Evolutionary conservation across 768 basidiomycete genomes (phyloP).

Genomic region (Termitomyces sp.): DNA sequence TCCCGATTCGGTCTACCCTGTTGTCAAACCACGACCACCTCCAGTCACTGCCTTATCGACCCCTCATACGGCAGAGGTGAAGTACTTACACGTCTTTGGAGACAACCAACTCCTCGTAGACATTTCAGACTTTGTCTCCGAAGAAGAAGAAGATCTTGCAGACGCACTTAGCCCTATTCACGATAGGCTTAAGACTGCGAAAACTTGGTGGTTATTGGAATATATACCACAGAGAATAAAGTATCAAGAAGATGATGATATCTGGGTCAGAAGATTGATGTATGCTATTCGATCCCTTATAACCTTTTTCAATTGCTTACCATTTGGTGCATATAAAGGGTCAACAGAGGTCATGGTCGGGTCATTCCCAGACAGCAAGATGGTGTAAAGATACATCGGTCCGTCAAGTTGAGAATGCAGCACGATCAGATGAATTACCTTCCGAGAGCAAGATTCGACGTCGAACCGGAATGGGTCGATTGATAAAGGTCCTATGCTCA

Average conservation of each 20-base stretch:
- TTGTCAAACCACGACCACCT: slow-evolving; percentile 34
- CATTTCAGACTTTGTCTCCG: slow-evolving; percentile 28
- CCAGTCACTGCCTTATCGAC: slow-evolving; percentile 27
- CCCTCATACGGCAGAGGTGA: slow-evolving; percentile 12
- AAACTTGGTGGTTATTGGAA: slow-evolving; percentile 66
- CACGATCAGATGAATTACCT: slow-evolving; percentile 27
- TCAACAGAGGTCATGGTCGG: slow-evolving; percentile 39
- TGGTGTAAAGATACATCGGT: slow-evolving; percentile 37
- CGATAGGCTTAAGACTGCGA: slow-evolving; percentile 48
- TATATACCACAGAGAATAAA: slow-evolving; percentile 32
- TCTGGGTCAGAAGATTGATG: slow-evolving; percentile 31
- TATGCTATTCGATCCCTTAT: slow-evolving; percentile 16
- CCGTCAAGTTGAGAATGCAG: slow-evolving; percentile 42
- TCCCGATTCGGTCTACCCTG: slow-evolving; percentile 34
- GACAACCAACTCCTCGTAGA: slow-evolving; percentile 18
- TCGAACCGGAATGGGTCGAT: slow-evolving; percentile 34
- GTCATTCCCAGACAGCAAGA: slow-evolving; percentile 31
- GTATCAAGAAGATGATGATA: slow-evolving; percentile 34
- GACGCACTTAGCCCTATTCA: slow-evolving; percentile 47
- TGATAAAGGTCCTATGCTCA: slow-evolving; percentile 16
- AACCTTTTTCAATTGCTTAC: neutral
- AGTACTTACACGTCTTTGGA: slow-evolving; percentile 12
- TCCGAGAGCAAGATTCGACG: slow-evolving; percentile 31
- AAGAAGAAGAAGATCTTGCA: slow-evolving; percentile 57
- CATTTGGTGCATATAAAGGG: slow-evolving; percentile 16